Evolutionary conservation across 176 grass and related monocot genomes (phyloP), one percentile per base, ranked within the genome.

Genomic region (Oryza coarctata): DNA sequence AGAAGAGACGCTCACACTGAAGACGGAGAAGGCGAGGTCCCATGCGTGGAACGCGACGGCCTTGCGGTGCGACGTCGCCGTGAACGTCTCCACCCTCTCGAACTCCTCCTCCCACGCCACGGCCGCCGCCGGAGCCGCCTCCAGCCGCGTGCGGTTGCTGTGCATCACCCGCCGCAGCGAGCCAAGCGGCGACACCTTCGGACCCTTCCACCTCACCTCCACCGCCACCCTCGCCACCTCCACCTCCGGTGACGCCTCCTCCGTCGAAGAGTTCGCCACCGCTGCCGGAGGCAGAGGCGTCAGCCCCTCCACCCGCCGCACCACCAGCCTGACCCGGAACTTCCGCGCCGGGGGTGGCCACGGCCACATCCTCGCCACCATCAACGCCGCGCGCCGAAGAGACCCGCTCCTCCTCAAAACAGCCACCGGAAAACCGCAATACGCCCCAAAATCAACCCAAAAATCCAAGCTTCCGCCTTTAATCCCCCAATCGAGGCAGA

Each of bases 81-180:
- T 73, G 47, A 99, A 83, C 61, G 91, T 79, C 27, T 86, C 85
- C 1, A 89, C 89, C 32, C 74, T 86, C 79, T 87, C 85, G 85
- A 99, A 99, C 77, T 94, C 96, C 82, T 99, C 96, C 3, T 92
- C 92, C 96, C 93, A 99, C 70, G 68, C 87, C 12, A 84, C 93
- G 20, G 62, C 61, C 38, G 74, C 43, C 9, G 32, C 76, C 52
- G 68, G 45, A 9, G 47, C 68, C 64, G 88, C 80, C 80, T 88
- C 96, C 61, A 95, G 88, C 49, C 93, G 90, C 80, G 96, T 99
- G 79, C 89, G 86, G 84, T 94, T 90, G 81, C 93, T 87, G 76
- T 87, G 87, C 80, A 88, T 76, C 29, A 82, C 79, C 70, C 93
- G 84, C 78, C 90, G 80, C 58, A 95, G 82, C 80, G 90, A 85